Base-by-base conservation (phyloP, 495 filamentous ascomycete species). In the Lophium mytilinum region DNA sequence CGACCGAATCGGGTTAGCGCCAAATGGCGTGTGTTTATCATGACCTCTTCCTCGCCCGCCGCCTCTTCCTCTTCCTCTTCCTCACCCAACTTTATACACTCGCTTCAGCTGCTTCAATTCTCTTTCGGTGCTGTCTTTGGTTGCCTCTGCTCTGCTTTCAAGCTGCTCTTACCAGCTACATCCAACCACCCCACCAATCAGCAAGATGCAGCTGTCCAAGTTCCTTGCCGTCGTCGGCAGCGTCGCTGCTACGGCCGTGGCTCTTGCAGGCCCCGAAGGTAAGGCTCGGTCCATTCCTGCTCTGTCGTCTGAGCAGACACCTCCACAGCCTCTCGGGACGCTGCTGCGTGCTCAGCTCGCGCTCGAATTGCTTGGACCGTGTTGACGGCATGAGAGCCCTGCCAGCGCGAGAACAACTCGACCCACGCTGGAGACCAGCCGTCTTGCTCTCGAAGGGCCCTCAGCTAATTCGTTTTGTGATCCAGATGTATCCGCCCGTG, bases 151-250 rank as follows among this genome's bases (percentile, higher is more conserved):
- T 56, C 54, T 18, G 49, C 41, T 37, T 37, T 4, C 9, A 12
- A 14, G 1, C 46, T 50, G 14, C 10, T 21, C 49, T 40, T 48
- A 5, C 15, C 14, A 48, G 15, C 45, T 33, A 21, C 15, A n/a
- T 11, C 34, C 50, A 19, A 17, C 21, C 40, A 35, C 39, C 21
- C 39, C 21, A 33, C 49, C 15, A 45, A 19, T 36, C 50, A 40
- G 37, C 49, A 43, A 21, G 33, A 59, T 59, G 56, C 53, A 59
- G 56, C 15, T 52, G 15, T 30, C 50, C 43, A 39, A 59, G 6
- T 7, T 59, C 33, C 50, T 37, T 18, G 42, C 51, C 18, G 18
- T 58, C 40, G 21, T 59, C 10, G 56, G 37, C 34, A 41, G 56
- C 37, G 24, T 50, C 41, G 56, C 50, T 12, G 14, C 43, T 37